These are phyloP conservation scores for Glarea lozoyensis DNA, from an alignment of 495 filamentous ascomycete species.

Conservation along the genomic window DNA sequence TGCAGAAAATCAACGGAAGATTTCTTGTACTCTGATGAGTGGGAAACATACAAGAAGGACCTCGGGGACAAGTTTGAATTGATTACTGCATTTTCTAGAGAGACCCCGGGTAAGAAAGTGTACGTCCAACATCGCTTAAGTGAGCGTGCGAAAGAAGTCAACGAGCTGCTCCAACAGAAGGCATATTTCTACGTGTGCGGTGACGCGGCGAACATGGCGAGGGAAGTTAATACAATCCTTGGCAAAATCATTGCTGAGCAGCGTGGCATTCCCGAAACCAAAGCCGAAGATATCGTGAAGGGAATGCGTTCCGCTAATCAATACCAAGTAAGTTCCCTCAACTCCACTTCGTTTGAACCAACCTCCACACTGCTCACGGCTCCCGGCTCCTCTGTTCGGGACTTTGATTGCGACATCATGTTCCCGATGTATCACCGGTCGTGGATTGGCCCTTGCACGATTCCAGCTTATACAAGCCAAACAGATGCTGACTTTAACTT, in stretches of 20 bases:
- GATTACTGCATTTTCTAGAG: conserved; percentile 88
- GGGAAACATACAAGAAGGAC: conserved; percentile 71
- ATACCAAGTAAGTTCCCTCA: conserved; percentile 61
- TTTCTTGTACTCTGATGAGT: conserved; percentile 87
- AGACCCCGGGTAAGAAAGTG: conserved; percentile 74
- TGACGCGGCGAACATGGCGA: conserved; percentile 96
- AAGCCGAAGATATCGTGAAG: conserved; percentile 94
- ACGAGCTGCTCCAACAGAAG: conserved; percentile 76
- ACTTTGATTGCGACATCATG: background rate
- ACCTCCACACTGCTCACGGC: background rate
- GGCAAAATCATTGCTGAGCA: conserved; percentile 77
- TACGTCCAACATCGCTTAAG: conserved; percentile 93
- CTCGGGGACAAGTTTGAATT: conserved; percentile 83
- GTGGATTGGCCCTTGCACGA: too few relatives aligned
- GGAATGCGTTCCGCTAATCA: conserved; percentile 85
- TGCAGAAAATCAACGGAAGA: conserved; percentile 81
- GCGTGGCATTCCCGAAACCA: conserved; percentile 68
- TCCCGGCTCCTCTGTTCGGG: background rate
- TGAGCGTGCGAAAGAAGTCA: conserved; percentile 75
- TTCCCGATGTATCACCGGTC: too few relatives aligned
- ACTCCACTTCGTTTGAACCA: background rate
- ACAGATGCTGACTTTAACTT: conserved; percentile 13
- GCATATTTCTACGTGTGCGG: conserved; percentile 98
- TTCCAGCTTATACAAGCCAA: too few relatives aligned
- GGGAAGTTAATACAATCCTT: conserved; percentile 84